Percentiles rank a stretch among this genome's conserved stretches.
Conservation (phyloP, 331 rosid genomes). For the Pyrus hybrid region DNA sequence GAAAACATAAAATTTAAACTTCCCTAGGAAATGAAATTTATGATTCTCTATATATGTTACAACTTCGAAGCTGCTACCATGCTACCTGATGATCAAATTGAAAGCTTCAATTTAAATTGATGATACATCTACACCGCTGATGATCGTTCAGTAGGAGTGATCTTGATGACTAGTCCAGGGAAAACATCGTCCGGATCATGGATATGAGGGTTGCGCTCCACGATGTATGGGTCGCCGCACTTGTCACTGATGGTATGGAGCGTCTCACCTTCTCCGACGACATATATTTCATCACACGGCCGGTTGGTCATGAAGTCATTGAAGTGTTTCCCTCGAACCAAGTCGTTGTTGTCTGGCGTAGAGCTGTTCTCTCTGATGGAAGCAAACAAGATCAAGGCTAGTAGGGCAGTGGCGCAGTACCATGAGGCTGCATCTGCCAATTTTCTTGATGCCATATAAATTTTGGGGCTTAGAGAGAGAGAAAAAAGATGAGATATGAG, state of each 20-base stretch:
- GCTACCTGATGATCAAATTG: not conserved
- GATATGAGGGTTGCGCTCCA: constrained; percentile 86
- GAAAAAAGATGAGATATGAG: not conserved
- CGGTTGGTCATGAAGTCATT: constrained; percentile 15
- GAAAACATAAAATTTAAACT: not conserved
- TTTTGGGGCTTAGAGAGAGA: not conserved
- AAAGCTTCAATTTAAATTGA: not conserved
- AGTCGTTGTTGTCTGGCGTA: not conserved
- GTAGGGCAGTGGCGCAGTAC: constrained; percentile 41
- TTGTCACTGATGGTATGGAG: constrained; percentile 80
- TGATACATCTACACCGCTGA: not conserved
- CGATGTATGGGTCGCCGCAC: constrained; percentile 77
- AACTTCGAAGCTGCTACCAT: not conserved
- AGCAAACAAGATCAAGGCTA: constrained; percentile 38
- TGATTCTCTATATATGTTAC: not conserved
- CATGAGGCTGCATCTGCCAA: constrained; percentile 48
- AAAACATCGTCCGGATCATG: constrained; percentile 91
- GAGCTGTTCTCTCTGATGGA: constrained; percentile 36
- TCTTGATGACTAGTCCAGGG: constrained; percentile 82
- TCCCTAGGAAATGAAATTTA: not conserved
- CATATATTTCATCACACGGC: constrained; percentile 79
- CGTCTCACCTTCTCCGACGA: constrained; percentile 88
- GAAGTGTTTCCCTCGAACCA: constrained; percentile 21
- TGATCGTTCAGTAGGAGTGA: constrained; percentile 27
- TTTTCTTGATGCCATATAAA: not conserved